Evolutionary conservation across 768 basidiomycete species (phyloP).

Genomic region (Stropharia rugosoannulata): DNA sequence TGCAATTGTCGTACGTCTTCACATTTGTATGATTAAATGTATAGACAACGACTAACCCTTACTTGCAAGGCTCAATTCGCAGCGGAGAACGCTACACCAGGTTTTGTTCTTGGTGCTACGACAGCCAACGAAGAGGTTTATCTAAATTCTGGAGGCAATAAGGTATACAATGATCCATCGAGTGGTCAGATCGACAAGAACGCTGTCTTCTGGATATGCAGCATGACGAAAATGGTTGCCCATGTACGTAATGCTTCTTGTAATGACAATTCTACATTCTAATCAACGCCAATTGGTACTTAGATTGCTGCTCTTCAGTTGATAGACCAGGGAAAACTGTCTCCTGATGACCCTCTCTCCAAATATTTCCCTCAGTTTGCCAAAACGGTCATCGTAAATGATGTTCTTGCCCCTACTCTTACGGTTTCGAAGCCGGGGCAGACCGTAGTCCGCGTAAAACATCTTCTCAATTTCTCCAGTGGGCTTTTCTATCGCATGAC

Average conservation of each 20-base stretch:
- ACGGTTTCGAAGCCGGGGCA: slow-evolving; percentile 12
- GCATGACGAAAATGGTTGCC: neutral
- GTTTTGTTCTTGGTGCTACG: neutral
- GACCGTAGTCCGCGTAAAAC: slow-evolving; percentile 15
- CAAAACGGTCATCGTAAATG: neutral
- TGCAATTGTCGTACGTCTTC: neutral
- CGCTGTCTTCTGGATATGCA: slow-evolving; percentile 2
- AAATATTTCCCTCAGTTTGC: neutral
- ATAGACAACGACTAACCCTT: neutral
- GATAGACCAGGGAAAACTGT: neutral
- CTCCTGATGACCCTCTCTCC: neutral
- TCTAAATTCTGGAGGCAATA: neutral
- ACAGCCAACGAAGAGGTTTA: neutral
- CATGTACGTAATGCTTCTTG: neutral
- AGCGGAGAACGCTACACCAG: neutral
- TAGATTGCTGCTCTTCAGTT: neutral
- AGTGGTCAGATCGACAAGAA: neutral
- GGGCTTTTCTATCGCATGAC: slow-evolving; percentile 21
- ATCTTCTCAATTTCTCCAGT: slow-evolving; percentile 27
- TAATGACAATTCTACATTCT: too few species aligned
- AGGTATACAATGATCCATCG: neutral
- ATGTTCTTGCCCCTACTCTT: neutral
- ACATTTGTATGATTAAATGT: neutral
- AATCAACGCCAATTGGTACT: too few species aligned
- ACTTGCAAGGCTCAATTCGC: neutral